phyloP scores from a whole-genome alignment of 192 early-diverging fungal species.

The Geranomyces michiganensis region DNA sequence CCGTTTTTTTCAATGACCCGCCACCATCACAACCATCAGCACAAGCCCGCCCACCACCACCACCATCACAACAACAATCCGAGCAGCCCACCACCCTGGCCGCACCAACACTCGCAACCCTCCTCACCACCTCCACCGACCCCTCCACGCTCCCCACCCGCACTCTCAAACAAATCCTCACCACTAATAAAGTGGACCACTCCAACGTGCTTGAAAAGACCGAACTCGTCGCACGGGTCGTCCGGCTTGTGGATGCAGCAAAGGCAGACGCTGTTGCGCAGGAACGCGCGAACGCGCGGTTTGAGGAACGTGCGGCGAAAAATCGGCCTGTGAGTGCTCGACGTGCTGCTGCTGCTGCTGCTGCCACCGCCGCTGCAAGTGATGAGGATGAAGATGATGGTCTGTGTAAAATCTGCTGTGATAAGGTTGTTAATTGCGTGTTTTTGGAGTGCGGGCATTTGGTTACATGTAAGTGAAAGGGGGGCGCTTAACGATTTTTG shows the following conservation, averaged over 20 bases:
- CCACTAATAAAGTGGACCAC: conserved; percentile 66
- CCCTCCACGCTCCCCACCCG: conserved; percentile 64
- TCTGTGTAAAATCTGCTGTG: conserved; percentile 74
- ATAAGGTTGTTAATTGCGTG: conserved; percentile 77
- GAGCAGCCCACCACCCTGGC: conserved; percentile 10
- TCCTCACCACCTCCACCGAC: conserved; percentile 51
- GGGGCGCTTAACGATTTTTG: background rate
- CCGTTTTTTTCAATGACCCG: background rate
- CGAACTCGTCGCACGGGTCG: conserved; percentile 70
- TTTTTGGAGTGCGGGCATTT: conserved; percentile 87
- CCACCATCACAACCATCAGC: background rate
- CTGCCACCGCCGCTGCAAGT: conserved; percentile 61
- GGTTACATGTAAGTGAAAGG: conserved; percentile 69
- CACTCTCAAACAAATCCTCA: conserved; percentile 68
- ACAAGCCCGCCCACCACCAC: background rate
- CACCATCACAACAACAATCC: conserved; percentile 7
- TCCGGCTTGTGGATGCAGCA: conserved; percentile 60
- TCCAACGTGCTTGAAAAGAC: conserved; percentile 72
- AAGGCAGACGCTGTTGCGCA: background rate
- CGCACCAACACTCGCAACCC: conserved; percentile 25
- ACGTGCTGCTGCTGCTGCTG: conserved; percentile 69
- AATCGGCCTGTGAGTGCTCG: conserved; percentile 36
- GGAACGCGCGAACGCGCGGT: background rate
- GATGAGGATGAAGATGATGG: conserved; percentile 52
- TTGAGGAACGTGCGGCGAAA: background rate